A percentile compares a stretch with the other conserved stretches of the same genome.
Evolutionary conservation across 2,329 filamentous ascomycete genomes (phyloP).

Genomic region (Dactylella cylindrospora): DNA sequence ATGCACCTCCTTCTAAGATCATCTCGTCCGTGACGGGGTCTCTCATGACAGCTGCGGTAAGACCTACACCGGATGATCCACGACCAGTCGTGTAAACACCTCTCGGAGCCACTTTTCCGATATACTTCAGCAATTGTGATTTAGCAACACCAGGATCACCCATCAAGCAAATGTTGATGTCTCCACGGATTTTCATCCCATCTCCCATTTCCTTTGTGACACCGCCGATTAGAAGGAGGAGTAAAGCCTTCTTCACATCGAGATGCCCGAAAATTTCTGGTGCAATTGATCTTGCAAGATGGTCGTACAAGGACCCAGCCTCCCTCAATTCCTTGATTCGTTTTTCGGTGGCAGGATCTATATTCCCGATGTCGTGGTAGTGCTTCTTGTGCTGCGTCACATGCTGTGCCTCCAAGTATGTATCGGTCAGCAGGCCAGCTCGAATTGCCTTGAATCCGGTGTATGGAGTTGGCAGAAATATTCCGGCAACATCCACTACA

Average conservation of each 20-base stretch:
- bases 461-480: constrained; percentile 95
- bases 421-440: constrained; percentile 93
- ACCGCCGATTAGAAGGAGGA: constrained; percentile 93
- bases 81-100: constrained; percentile 82
- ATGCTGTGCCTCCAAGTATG: constrained; percentile 91
- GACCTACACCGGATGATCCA: constrained; percentile 77
- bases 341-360: constrained; percentile 75
- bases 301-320: constrained; percentile 91
- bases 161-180: constrained; percentile 99
- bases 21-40: constrained; percentile 82
- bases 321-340: constrained; percentile 83
- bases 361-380: constrained; percentile 78
- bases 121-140: constrained; percentile 96
- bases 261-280: constrained; percentile 96
- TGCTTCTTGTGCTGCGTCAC: constrained; percentile 97
- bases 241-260: constrained; percentile 95
- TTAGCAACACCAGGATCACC: constrained; percentile 99
- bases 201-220: constrained; percentile 96
- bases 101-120: constrained; percentile 93
- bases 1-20: constrained; percentile 76
- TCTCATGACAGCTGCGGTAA: constrained; percentile 80
- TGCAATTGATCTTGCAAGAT: constrained; percentile 91
- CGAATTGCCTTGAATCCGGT: constrained; percentile 98
- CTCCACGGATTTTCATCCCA: constrained; percentile 97
- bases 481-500: constrained; percentile 87